Evolutionary conservation across 306 rosid species (phyloP).

Genomic region (Parietaria judaica): DNA sequence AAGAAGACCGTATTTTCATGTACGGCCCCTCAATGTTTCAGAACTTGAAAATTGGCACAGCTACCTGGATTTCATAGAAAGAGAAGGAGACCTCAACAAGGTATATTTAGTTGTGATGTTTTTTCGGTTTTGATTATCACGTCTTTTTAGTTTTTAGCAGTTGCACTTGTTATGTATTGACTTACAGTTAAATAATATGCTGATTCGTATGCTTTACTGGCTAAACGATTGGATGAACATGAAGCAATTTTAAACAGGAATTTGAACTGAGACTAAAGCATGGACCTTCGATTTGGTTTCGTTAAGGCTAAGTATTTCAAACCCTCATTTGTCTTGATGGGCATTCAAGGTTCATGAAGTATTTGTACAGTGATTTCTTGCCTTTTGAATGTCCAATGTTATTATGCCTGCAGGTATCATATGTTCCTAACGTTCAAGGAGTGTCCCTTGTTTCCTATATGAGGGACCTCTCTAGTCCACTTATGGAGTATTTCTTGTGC

Average conservation of each 20-base stretch:
- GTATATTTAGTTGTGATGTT: constrained; percentile 44
- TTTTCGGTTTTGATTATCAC: constrained; percentile 5
- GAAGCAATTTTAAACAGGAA: constrained; percentile 92
- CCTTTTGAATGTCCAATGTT: constrained; percentile 91
- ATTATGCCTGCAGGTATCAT: constrained; percentile 95
- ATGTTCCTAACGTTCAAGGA: constrained; percentile 97
- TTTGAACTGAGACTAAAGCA: constrained; percentile 99
- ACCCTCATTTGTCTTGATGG: constrained; percentile 85
- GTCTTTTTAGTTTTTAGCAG: constrained; percentile 29
- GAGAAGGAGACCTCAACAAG: constrained; percentile 94
- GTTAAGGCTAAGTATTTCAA: constrained; percentile 99
- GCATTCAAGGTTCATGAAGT: constrained; percentile 83
- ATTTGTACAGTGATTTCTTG: constrained; percentile 55
- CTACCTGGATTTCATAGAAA: constrained; percentile 84
- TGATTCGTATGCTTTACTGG: constrained; percentile 85
- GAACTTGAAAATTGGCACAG: constrained; percentile 99
- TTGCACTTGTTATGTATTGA: constrained; percentile 40
- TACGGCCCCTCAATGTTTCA: constrained; percentile 79
- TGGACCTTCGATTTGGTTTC: constrained; percentile 97
- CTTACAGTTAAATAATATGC: constrained; percentile 71
- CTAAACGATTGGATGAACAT: constrained; percentile 93
- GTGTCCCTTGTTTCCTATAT: constrained; percentile 95
- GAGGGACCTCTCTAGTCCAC: constrained; percentile 99
- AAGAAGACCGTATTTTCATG: constrained; percentile 97
- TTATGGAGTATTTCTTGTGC: constrained; percentile 90